Evolutionary conservation across 1,284 basidiomycete species (phyloP).

Genomic region (Kwoniella shivajii): DNA sequence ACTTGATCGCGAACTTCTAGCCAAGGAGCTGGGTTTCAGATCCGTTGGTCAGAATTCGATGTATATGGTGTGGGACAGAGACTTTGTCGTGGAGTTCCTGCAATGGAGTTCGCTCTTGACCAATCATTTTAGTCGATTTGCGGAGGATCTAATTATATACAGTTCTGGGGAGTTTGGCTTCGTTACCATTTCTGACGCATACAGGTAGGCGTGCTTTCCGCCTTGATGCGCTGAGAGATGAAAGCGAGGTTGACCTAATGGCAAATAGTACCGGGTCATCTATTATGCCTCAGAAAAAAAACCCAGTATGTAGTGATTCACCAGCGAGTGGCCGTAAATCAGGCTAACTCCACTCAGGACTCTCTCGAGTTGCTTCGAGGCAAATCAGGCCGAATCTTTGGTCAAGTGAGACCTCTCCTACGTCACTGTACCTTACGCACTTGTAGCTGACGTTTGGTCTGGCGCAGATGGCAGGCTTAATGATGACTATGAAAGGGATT

Average conservation of each 20-base stretch:
- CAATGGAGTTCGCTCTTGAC: constrained; percentile 93
- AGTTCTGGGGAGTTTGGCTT: constrained; percentile 97
- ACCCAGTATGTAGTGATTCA: constrained; percentile 61
- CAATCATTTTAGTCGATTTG: constrained; percentile 89
- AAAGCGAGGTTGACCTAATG: too few relatives aligned
- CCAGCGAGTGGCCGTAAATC: neutral
- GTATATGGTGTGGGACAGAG: constrained; percentile 92
- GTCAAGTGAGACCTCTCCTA: constrained; percentile 64
- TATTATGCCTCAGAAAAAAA: constrained; percentile 99
- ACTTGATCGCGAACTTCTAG: constrained; percentile 85
- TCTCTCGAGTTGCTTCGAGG: constrained; percentile 91
- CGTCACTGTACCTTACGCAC: too few relatives aligned
- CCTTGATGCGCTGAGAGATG: too few relatives aligned
- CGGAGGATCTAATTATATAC: constrained; percentile 95
- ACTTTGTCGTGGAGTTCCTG: constrained; percentile 94
- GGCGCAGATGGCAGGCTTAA: constrained; percentile 84
- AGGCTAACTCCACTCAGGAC: constrained; percentile 56
- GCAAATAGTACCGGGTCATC: constrained; percentile 83
- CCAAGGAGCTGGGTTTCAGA: constrained; percentile 78
- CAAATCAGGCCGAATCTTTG: constrained; percentile 91
- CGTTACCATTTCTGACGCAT: constrained; percentile 89
- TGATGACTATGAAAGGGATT: constrained; percentile 95
- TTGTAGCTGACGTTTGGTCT: too few relatives aligned
- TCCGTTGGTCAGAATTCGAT: constrained; percentile 87
- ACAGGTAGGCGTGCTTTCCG: constrained; percentile 77